Conservation (phyloP, 192 early-diverging fungal genomes). For the Chytriomyces confervae region DNA sequence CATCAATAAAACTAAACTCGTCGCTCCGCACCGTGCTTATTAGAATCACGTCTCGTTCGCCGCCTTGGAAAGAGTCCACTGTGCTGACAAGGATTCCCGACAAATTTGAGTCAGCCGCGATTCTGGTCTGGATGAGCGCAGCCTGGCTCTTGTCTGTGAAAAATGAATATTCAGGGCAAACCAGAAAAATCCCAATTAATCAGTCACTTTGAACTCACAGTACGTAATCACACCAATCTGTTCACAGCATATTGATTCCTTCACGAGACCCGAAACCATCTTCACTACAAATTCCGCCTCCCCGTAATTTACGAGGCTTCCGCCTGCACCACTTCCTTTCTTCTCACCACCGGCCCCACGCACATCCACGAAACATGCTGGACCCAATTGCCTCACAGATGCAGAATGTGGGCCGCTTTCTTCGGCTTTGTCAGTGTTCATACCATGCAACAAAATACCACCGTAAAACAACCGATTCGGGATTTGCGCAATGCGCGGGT, state of each 20-base stretch:
- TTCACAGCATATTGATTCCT: conserved; percentile 30
- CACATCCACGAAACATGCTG: conserved; percentile 67
- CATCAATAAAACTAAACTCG: conserved; percentile 68
- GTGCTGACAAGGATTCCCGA: conserved; percentile 62
- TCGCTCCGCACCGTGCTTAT: conserved; percentile 68
- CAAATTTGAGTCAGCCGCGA: background rate
- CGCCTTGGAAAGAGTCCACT: conserved; percentile 79
- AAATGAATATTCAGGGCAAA: conserved; percentile 15
- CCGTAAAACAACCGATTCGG: conserved; percentile 72
- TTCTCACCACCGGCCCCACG: conserved; percentile 49
- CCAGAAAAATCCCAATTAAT: background rate
- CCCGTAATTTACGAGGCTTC: conserved; percentile 60
- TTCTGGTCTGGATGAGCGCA: background rate
- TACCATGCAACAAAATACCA: conserved; percentile 54
- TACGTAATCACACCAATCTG: conserved; percentile 67
- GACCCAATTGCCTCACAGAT: conserved; percentile 56
- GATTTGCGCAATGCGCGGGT: conserved; percentile 65
- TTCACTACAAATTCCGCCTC: conserved; percentile 58
- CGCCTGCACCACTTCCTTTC: conserved; percentile 44
- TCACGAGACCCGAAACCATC: conserved; percentile 49
- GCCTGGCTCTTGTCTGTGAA: conserved; percentile 29
- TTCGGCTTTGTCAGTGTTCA: conserved; percentile 34
- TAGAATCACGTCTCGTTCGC: conserved; percentile 78
- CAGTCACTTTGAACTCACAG: conserved; percentile 58
- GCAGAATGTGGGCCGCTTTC: conserved; percentile 10